Percentiles rank a stretch among this genome's conserved stretches.
phyloP scores from a whole-genome alignment of 1,139 yeast species.

The Barnettozyma hawaiiensis region DNA sequence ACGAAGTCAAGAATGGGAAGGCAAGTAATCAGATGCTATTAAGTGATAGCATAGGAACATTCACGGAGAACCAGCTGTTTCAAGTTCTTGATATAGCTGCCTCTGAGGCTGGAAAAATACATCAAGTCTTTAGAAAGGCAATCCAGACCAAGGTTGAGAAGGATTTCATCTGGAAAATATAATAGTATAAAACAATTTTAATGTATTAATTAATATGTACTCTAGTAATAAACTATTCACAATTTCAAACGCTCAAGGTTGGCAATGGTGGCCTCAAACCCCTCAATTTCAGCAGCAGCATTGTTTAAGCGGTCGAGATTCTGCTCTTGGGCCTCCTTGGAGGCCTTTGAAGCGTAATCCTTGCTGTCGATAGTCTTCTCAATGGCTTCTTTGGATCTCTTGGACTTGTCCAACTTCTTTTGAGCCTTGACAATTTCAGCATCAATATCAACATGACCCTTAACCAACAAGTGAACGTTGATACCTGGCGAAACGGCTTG shows the following conservation, averaged over 20 bases:
- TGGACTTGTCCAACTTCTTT: constrained; percentile 57
- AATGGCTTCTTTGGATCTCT: constrained; percentile 42
- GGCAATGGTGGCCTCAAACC: constrained; percentile 70
- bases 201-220: not conserved
- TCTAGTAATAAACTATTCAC: constrained; percentile 26
- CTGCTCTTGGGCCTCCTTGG: constrained; percentile 71
- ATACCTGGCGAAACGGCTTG: constrained; percentile 75
- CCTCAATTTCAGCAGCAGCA: constrained; percentile 79
- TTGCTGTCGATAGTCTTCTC: constrained; percentile 62
- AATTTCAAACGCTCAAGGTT: constrained; percentile 70
- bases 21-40: constrained; percentile 54
- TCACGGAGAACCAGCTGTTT: constrained; percentile 51
- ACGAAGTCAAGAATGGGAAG: constrained; percentile 46
- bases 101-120: constrained; percentile 39
- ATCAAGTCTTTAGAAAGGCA: constrained; percentile 40
- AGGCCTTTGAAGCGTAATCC: constrained; percentile 85
- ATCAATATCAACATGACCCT: constrained; percentile 91
- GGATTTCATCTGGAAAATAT: constrained; percentile 54
- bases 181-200: not conserved
- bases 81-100: constrained; percentile 45
- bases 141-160: constrained; percentile 43
- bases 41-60: constrained; percentile 69
- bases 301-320: constrained; percentile 67
- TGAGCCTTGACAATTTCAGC: constrained; percentile 80
- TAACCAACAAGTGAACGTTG: constrained; percentile 84